These are phyloP conservation scores for Thalia dealbata DNA, from an alignment of 176 grass and related monocot genomes.

Conservation along the genomic window DNA sequence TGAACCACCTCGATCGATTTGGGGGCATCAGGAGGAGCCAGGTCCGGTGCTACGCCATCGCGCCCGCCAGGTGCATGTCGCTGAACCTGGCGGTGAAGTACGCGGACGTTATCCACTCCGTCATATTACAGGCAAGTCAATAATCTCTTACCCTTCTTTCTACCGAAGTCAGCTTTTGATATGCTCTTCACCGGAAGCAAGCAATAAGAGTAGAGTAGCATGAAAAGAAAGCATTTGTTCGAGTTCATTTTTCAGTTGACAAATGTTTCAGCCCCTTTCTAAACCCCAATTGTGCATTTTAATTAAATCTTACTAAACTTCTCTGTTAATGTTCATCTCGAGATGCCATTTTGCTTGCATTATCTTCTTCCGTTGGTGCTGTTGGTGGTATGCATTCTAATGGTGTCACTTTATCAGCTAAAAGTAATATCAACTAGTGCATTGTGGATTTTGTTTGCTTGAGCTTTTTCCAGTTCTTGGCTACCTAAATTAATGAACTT, in stretches of 20 bases:
- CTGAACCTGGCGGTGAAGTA: slow-evolving; percentile 99
- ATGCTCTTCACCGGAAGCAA: no score
- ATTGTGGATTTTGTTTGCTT: no score
- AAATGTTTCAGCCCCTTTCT: background rate
- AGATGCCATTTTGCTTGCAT: background rate
- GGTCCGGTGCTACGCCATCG: slow-evolving; percentile 61
- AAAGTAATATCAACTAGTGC: no score
- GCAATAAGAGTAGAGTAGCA: no score
- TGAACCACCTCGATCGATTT: slow-evolving; percentile 59
- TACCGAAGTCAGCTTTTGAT: no score
- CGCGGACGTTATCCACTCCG: slow-evolving; percentile 82
- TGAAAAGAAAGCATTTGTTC: no score
- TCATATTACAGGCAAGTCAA: slow-evolving; percentile 65
- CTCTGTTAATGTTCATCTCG: background rate
- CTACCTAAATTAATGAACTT: no score
- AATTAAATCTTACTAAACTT: background rate
- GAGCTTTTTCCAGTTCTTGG: no score
- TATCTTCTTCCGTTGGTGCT: background rate
- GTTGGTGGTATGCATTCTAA: background rate
- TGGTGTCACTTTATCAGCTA: background rate
- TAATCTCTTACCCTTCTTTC: background rate
- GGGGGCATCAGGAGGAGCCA: slow-evolving; percentile 44
- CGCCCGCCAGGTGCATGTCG: slow-evolving; percentile 88
- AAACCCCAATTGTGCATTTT: background rate
- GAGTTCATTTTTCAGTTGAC: no score